Base-by-base conservation (phyloP, 306 rosid genomes). In the Dryas octopetala region DNA sequence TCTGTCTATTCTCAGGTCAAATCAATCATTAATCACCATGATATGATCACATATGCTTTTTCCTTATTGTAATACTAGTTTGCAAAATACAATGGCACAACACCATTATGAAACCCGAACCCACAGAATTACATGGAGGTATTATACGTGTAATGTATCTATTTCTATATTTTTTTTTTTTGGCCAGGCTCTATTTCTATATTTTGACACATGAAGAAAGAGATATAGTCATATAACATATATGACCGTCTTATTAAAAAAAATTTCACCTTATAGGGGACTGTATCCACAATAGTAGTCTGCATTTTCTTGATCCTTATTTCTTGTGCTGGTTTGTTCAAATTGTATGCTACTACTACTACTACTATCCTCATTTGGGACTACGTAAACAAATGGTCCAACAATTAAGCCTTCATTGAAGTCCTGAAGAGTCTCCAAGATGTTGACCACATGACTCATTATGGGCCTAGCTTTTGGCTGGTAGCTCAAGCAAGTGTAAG, bases 371-470 rank as follows among this genome's bases (percentile, higher is more conserved):
- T 86, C 86, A 58, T 73, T 69, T 44, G 89, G 86, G 1, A 90
- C 98, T 14, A 88, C 85, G 73, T 93, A 91, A 4, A 93, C 93
- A 83, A 93, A 88, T n/a, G 97, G 89, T 72, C 77, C 87, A 53
- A 76, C 70, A 75, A 12, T 50, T 45, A 81, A 74, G 9, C 79
- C 77, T 62, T 84, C 93, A 11, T 89, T 78, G 41, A 89, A 85
- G 46, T 75, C 86, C 57, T 89, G 90, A 74, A 93, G 88, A 23
- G 85, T 63, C 64, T 91, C 93, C 77, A 93, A 69, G 52, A 71
- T 71, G 61, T 62, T 78, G 12, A 89, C 96, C 73, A 84, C 98
- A 48, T 89, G 83, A 45, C 78, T 83, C 90, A 88, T 90, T 5
- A 74, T 26, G 6, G 96, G 98, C 74, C 98, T 86, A 38, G 83